These are phyloP conservation scores for Smittium culicis DNA, from an alignment of 371 early-diverging fungal species.

Conservation along the genomic window DNA sequence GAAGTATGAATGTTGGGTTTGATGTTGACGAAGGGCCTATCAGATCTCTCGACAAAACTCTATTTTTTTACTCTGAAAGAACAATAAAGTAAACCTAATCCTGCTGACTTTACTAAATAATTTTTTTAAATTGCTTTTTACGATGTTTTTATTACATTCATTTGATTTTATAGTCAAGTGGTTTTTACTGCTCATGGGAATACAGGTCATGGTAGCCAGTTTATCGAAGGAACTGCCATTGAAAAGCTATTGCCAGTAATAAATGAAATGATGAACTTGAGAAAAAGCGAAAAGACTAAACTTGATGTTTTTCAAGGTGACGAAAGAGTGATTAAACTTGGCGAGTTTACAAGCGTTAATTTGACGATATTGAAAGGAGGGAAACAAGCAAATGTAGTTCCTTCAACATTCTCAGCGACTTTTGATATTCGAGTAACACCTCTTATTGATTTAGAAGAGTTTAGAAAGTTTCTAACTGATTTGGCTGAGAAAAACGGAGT, in stretches of 20 bases:
- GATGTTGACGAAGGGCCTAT: constrained; percentile 65
- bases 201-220: constrained; percentile 65
- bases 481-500: constrained; percentile 38
- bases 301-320: constrained; percentile 9
- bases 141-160: too few relatives aligned
- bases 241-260: constrained; percentile 44
- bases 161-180: constrained; percentile 48
- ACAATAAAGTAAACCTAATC: too few relatives aligned
- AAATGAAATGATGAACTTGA: constrained; percentile 40
- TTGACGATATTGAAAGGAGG: constrained; percentile 47
- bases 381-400: constrained; percentile 51
- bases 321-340: constrained; percentile 27
- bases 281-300: constrained; percentile 35
- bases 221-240: constrained; percentile 50
- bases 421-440: constrained; percentile 63
- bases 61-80: constrained; percentile 63
- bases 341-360: constrained; percentile 65
- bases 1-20: constrained; percentile 51
- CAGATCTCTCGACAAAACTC: constrained; percentile 36
- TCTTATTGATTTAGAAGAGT: constrained; percentile 36
- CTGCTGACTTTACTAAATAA: too few relatives aligned
- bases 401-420: constrained; percentile 39
- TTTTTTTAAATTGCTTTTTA: too few relatives aligned
- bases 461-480: constrained; percentile 36
- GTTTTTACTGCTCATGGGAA: constrained; percentile 39